Evolutionary conservation across 208 protist genomes (phyloP), one percentile per base, ranked within the genome.

Genomic region (Trypanosoma boissoni): DNA sequence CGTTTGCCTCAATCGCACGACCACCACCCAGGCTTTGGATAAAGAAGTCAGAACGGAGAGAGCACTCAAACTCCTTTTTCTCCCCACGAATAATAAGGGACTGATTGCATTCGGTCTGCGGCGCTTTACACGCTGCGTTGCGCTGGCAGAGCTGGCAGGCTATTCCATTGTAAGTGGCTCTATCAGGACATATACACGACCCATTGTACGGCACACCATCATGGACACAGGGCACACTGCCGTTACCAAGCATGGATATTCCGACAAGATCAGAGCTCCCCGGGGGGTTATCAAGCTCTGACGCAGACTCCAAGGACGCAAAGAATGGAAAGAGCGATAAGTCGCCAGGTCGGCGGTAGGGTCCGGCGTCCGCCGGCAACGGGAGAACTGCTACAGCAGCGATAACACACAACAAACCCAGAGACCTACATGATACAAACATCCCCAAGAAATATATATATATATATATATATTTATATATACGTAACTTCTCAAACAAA

Each of bases 31-130:
- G 80, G 12, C 86, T 55, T 8, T 69, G 24, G 6, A 88, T n/a
- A 37, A 91, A 86, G 42, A 78, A 84, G 9, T 64, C 64, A 10
- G 76, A 72, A 14, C 74, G 28, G 8, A 95, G 60, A 1, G 27
- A 41, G 63, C 88, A 95, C 64, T 91, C 70, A 59, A 95, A 87
- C 50, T 92, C 69, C 57, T 91, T 95, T 41, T 74, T 86, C 46
- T 75, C 70, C 28, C 88, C 80, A 24, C 72, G 72, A 29, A 80
- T 68, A 48, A 46, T 54, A 20, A 91, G 48, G 45, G 46, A 43
- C 1, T 31, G 56, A 60, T 91, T 41, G 74, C 88, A 95, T 26
- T 50, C 45, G 0, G 48, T 55, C 2, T 57, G n/a, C 0, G 23
- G 21, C 20, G 72, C 81, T 34, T 52, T 16, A 63, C 88, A 95